Evolutionary conservation across 1,284 basidiomycete genomes (phyloP).

Genomic region (Cystobasidiaceae sp.): DNA sequence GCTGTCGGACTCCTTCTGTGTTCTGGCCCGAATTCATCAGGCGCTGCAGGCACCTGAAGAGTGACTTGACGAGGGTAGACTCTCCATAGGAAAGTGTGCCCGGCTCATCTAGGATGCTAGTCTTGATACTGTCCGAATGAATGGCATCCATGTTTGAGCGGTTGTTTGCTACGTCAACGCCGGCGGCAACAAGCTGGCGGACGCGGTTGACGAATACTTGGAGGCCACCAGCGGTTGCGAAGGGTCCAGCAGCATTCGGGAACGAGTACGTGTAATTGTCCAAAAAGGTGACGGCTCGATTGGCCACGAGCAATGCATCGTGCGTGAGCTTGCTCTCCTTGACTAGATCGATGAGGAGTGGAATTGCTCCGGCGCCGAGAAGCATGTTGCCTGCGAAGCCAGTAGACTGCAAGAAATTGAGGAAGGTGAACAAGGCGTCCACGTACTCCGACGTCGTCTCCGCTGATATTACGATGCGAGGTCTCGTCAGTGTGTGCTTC

Average conservation of each 20-base stretch:
- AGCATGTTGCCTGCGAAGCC: slow-evolving; percentile 84
- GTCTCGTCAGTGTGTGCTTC: not conserved
- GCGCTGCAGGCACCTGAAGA: slow-evolving; percentile 87
- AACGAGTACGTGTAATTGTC: slow-evolving; percentile 90
- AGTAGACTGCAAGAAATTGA: slow-evolving; percentile 80
- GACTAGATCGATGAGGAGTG: slow-evolving; percentile 79
- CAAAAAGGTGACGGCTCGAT: slow-evolving; percentile 75
- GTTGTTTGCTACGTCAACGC: slow-evolving; percentile 12
- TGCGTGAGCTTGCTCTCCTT: slow-evolving; percentile 50
- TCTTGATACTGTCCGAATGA: not conserved
- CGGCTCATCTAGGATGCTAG: not conserved
- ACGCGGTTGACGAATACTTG: slow-evolving; percentile 79
- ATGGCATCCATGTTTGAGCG: slow-evolving; percentile 68
- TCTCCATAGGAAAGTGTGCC: slow-evolving; percentile 1
- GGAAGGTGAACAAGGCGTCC: slow-evolving; percentile 77
- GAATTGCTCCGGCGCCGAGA: slow-evolving; percentile 92
- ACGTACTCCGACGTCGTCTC: slow-evolving; percentile 69
- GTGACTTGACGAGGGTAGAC: slow-evolving; percentile 65
- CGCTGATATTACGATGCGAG: slow-evolving; percentile 34
- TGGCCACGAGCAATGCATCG: slow-evolving; percentile 53
- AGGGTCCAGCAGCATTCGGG: slow-evolving; percentile 78
- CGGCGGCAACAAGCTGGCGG: slow-evolving; percentile 54
- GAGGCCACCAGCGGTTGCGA: slow-evolving; percentile 78
- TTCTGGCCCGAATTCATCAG: slow-evolving; percentile 90
- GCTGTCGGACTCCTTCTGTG: slow-evolving; percentile 84